Base-by-base conservation (phyloP, 169 alveolate genomes). In the Plasmodium knowlesi region DNA sequence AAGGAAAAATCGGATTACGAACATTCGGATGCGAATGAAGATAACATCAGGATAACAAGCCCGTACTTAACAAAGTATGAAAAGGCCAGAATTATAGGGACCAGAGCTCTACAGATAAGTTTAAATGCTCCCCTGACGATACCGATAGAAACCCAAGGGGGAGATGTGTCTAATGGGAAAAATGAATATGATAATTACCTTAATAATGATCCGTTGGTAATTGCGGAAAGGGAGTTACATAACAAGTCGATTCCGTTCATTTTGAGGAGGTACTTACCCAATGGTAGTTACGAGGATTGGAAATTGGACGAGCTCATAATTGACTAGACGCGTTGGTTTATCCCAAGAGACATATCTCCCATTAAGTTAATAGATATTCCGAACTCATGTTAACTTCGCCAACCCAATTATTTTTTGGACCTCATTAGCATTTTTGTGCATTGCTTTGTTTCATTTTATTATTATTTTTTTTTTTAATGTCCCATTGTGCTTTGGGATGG, bases 21-120 rank as follows among this genome's bases (percentile, higher is more conserved):
- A 6, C 92, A 83, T 79, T 96, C 94, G 10, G 98, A 96, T 37
- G 92, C 72, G 30, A 96, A 96, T 57, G 98, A 96, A 30, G 95
- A 84, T 70, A 96, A 95, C 78, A 80, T 92, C 30, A 61, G 95
- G 83, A 97, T 97, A 43, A 98, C 99, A 9, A 97, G 99, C 10
- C 99, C 99, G 14, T 98, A 97, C 96, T 95, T 99, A 97, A 99
- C 99, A 32, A 99, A 99, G 96, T 99, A 98, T 96, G 99, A 99
- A 97, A 98, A 98, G 97, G 99, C 99, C 19, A 98, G 99, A 94
- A 97, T 99, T 71, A 98, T 99, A 57, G 99, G 99, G 12, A 99
- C 99, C 0, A 96, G 99, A 82, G 99, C 99, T 16, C 96, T 99
- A 76, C 99, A 99, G 94, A 99, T 99, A 78, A 98, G 99, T 91